A percentile compares a stretch with the other conserved stretches of the same genome.
phyloP scores from a whole-genome alignment of 2,329 filamentous ascomycete species.

The Didymella exigua region DNA sequence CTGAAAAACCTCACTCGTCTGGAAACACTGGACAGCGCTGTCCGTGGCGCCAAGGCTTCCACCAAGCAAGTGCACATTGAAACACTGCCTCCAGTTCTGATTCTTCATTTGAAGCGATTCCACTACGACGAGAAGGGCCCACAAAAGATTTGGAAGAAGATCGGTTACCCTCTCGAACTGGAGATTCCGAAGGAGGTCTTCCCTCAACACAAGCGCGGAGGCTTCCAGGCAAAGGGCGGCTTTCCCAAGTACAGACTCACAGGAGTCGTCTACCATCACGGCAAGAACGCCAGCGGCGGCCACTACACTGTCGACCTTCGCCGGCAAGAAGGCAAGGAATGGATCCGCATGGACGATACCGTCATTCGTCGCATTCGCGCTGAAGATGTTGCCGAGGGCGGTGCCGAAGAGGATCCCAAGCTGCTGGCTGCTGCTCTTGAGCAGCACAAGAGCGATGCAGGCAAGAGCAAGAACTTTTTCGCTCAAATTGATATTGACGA shows the following conservation, averaged over 20 bases:
- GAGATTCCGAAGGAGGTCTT: constrained; percentile 93
- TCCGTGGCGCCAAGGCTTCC: constrained; percentile 76
- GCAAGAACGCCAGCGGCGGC: constrained; percentile 92
- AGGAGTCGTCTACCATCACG: constrained; percentile 94
- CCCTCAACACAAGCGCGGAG: constrained; percentile 73
- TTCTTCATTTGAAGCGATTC: constrained; percentile 95
- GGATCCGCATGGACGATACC: constrained; percentile 96
- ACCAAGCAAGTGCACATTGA: constrained; percentile 97
- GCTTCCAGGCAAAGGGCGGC: constrained; percentile 67
- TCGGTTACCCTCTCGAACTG: constrained; percentile 92
- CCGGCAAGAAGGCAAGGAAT: constrained; percentile 91
- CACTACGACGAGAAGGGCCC: constrained; percentile 91
- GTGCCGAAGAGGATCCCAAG: constrained; percentile 78
- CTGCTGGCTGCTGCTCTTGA: constrained; percentile 69
- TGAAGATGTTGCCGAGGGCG: constrained; percentile 87
- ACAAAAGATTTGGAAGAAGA: constrained; percentile 98
- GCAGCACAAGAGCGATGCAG: constrained; percentile 65
- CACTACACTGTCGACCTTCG: constrained; percentile 98
- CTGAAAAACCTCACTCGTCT: constrained; percentile 81
- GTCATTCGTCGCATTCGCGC: constrained; percentile 81
- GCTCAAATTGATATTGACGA: constrained; percentile 66
- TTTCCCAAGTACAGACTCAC: constrained; percentile 85
- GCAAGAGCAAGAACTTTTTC: constrained; percentile 72
- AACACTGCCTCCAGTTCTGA: constrained; percentile 85
- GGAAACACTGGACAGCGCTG: constrained; percentile 81